Evolutionary conservation across 352 stramenopile species (phyloP).

Genomic region (Pythium monospermum): DNA sequence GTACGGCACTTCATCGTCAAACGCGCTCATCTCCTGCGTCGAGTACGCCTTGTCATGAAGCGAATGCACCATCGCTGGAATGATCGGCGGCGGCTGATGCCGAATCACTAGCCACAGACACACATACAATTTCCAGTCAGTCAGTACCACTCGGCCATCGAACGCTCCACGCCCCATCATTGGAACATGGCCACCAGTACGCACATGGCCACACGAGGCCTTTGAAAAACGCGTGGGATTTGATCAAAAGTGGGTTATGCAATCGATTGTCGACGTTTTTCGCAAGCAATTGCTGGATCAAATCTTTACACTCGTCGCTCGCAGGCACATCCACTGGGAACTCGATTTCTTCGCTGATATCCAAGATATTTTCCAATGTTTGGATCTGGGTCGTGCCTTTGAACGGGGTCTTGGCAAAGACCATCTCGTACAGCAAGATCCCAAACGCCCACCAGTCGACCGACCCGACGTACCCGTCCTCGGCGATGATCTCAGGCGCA

Average conservation of each 20-base stretch:
- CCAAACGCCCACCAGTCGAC: slow-evolving; percentile 69
- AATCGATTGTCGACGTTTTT: slow-evolving; percentile 49
- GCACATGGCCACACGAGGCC: slow-evolving; percentile 84
- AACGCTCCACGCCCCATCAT: too few relatives aligned
- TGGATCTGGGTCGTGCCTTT: slow-evolving; percentile 34
- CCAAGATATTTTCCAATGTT: slow-evolving; percentile 46
- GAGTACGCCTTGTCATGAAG: slow-evolving; percentile 25
- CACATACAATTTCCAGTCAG: neutral
- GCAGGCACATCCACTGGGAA: slow-evolving; percentile 53
- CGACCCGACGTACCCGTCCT: slow-evolving; percentile 54
- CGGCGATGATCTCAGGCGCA: slow-evolving; percentile 51
- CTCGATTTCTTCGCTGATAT: slow-evolving; percentile 43
- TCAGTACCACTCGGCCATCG: neutral
- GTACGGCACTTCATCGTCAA: slow-evolving; percentile 43
- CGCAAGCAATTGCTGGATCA: slow-evolving; percentile 48
- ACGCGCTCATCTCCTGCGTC: slow-evolving; percentile 20
- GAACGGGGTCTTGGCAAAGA: slow-evolving; percentile 47
- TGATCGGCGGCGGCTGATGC: slow-evolving; percentile 36
- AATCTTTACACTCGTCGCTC: slow-evolving; percentile 54
- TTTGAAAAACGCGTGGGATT: slow-evolving; percentile 90
- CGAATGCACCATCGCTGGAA: slow-evolving; percentile 34
- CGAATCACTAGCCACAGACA: slow-evolving; percentile 36
- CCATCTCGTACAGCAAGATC: slow-evolving; percentile 62
- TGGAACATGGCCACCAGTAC: neutral
- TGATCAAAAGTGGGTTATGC: slow-evolving; percentile 89